phyloP scores from a whole-genome alignment of 805 yeast species.

The Metahyphopichia silvanorum region DNA sequence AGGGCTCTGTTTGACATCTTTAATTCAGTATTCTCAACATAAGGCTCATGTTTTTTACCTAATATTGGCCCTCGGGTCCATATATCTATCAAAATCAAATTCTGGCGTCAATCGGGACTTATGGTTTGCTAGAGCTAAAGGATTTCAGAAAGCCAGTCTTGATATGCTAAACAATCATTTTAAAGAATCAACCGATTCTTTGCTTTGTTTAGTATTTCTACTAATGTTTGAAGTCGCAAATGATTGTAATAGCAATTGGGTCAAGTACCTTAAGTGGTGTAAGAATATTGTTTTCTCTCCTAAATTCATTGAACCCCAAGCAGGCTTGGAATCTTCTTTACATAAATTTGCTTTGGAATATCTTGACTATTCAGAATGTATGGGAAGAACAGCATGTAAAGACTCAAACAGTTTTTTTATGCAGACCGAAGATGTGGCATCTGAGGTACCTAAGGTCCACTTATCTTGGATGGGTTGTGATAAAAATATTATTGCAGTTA shows the following conservation, averaged over 20 bases:
- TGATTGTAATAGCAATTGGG: slow-evolving; percentile 21
- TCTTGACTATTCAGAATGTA: slow-evolving; percentile 21
- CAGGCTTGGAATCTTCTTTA: slow-evolving; percentile 15
- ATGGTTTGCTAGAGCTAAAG: slow-evolving; percentile 16
- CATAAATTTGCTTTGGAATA: slow-evolving; percentile 21
- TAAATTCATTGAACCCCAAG: slow-evolving; percentile 14
- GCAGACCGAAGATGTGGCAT: slow-evolving; percentile 8
- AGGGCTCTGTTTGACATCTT: slow-evolving; percentile 18
- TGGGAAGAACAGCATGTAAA: slow-evolving; percentile 28
- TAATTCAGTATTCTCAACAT: slow-evolving; percentile 22
- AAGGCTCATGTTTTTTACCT: slow-evolving; percentile 19
- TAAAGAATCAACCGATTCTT: slow-evolving; percentile 11
- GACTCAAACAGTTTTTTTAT: slow-evolving; percentile 19
- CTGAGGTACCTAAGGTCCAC: slow-evolving; percentile 4
- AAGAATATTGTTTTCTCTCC: slow-evolving; percentile 13
- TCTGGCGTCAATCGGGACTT: slow-evolving; percentile 5
- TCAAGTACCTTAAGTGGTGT: slow-evolving; percentile 14
- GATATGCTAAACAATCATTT: slow-evolving; percentile 4
- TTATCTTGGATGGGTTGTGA: slow-evolving; percentile 35
- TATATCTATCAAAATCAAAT: slow-evolving; percentile 17
- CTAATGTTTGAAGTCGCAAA: slow-evolving; percentile 24
- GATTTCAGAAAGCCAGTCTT: slow-evolving; percentile 15
- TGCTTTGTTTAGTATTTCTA: slow-evolving; percentile 18
- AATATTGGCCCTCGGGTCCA: slow-evolving; percentile 21
- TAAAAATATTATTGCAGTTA: slow-evolving; percentile 15